A percentile compares a stretch with the other conserved stretches of the same genome.
Evolutionary conservation across 495 filamentous ascomycete species (phyloP).

Genomic region (Xylaria curta): DNA sequence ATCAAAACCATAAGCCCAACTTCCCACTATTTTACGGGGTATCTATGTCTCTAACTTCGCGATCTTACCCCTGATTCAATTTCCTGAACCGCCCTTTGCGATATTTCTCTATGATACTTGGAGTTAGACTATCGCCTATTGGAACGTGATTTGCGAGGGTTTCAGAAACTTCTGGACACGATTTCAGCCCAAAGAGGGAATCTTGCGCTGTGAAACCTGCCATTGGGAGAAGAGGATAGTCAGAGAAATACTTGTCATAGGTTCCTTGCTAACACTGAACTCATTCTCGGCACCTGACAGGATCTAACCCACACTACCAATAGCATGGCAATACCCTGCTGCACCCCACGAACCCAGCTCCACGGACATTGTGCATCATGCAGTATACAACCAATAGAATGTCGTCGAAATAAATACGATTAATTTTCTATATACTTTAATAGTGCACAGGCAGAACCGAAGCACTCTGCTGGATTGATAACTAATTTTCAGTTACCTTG

Average conservation of each 20-base stretch:
- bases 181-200: not conserved
- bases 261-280: no score
- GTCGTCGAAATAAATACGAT: not conserved
- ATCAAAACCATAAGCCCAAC: not conserved
- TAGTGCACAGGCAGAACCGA: no score
- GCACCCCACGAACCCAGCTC: not conserved
- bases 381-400: not conserved
- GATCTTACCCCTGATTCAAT: not conserved
- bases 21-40: not conserved
- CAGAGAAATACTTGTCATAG: not conserved
- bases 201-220: not conserved
- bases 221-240: not conserved
- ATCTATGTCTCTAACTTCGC: not conserved
- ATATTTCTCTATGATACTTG: not conserved
- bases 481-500: not conserved
- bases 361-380: not conserved
- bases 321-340: not conserved
- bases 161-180: not conserved
- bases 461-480: not conserved
- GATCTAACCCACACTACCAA: not conserved
- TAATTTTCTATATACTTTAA: not conserved
- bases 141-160: not conserved
- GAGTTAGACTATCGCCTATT: not conserved
- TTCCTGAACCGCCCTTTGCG: not conserved
- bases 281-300: not conserved